phyloP scores from a whole-genome alignment of 1,139 yeast species.

The Geotrichum siamense region DNA sequence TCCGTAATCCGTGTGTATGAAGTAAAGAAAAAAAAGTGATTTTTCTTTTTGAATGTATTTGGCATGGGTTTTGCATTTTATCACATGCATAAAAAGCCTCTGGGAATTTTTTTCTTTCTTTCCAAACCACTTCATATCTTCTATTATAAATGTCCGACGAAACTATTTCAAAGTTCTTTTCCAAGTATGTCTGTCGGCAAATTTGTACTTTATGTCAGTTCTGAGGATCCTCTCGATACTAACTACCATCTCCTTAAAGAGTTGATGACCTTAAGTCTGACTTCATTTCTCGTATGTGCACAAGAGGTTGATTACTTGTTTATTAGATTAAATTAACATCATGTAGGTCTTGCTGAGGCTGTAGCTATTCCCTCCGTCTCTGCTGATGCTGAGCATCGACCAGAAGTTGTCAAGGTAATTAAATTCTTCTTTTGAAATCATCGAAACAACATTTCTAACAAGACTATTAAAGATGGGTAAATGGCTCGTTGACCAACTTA shows the following conservation, averaged over 20 bases:
- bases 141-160: conserved; percentile 22
- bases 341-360: conserved; percentile 58
- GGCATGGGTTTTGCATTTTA: no score
- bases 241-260: conserved; percentile 15
- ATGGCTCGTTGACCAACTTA: conserved; percentile 64
- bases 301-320: neutral
- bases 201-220: neutral
- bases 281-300: conserved; percentile 29
- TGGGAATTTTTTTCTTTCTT: neutral
- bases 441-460: neutral
- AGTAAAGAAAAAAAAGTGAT: no score
- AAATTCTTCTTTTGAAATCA: neutral
- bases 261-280: conserved; percentile 31
- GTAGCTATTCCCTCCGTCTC: conserved; percentile 94
- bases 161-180: conserved; percentile 20
- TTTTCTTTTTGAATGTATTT: no score
- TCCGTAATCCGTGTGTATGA: no score
- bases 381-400: conserved; percentile 78
- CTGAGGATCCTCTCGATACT: neutral
- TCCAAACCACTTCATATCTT: neutral
- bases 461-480: conserved; percentile 54
- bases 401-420: conserved; percentile 51
- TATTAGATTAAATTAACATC: neutral
- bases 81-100: no score
- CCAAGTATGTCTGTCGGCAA: conserved; percentile 20